Evolutionary conservation across 192 early-diverging fungal genomes (phyloP).

Genomic region (Powellomyces hirtus): DNA sequence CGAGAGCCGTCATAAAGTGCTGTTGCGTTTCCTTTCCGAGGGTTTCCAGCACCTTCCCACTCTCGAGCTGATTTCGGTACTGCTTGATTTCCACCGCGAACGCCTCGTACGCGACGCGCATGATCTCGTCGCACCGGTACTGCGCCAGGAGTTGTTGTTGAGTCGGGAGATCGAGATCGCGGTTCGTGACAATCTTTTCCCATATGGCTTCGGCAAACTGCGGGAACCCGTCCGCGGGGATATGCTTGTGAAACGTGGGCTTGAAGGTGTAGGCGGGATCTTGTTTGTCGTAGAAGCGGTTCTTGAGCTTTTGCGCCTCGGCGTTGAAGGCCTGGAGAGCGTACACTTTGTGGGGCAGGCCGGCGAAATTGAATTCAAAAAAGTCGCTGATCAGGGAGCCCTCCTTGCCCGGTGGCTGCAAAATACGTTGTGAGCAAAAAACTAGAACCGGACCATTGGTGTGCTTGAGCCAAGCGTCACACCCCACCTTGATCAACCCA

Average conservation of each 20-base stretch:
- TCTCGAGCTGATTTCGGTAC: conserved; percentile 70
- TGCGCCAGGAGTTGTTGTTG: conserved; percentile 98
- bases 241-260: conserved; percentile 79
- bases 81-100: conserved; percentile 67
- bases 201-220: conserved; percentile 90
- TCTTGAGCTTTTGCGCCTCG: conserved; percentile 63
- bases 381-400: conserved; percentile 74
- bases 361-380: conserved; percentile 88
- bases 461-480: not conserved
- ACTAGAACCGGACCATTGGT: not conserved
- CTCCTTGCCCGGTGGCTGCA: conserved; percentile 77
- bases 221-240: conserved; percentile 95
- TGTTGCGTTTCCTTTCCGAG: conserved; percentile 67
- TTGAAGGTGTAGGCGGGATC: conserved; percentile 80
- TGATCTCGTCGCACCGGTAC: conserved; percentile 98
- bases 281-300: conserved; percentile 45
- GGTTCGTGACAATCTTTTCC: conserved; percentile 93
- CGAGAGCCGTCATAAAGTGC: conserved; percentile 46
- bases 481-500: conserved; percentile 70
- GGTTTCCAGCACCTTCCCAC: conserved; percentile 72
- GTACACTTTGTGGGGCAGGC: conserved; percentile 88
- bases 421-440: not conserved
- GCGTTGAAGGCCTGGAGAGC: conserved; percentile 81
- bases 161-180: conserved; percentile 95
- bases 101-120: conserved; percentile 59